These are phyloP conservation scores for Stagonosporopsis rhizophila DNA, from an alignment of 2,329 filamentous ascomycete genomes.

Conservation along the genomic window DNA sequence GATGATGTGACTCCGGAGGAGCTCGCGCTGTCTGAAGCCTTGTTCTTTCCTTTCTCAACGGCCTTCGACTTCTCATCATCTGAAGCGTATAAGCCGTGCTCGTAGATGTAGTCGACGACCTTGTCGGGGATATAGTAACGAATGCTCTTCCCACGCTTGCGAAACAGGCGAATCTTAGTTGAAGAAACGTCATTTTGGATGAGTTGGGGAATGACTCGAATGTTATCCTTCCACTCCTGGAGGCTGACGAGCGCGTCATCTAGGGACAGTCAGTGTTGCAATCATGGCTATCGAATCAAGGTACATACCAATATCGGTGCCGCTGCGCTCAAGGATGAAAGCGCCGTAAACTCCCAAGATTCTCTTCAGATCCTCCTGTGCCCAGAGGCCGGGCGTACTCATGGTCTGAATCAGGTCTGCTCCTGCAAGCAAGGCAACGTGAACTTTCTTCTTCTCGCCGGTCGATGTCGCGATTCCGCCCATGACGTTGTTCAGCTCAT, in stretches of 20 bases:
- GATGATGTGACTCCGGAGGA: slow-evolving; percentile 30
- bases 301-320: slow-evolving; percentile 73
- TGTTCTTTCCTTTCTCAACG: slow-evolving; percentile 41
- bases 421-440: slow-evolving; percentile 83
- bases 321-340: slow-evolving; percentile 86
- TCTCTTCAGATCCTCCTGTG: slow-evolving; percentile 81
- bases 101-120: slow-evolving; percentile 51
- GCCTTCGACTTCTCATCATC: slow-evolving; percentile 48
- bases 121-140: slow-evolving; percentile 52
- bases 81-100: slow-evolving; percentile 48
- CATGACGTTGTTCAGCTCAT: slow-evolving; percentile 83
- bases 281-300: background rate
- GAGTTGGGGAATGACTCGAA: slow-evolving; percentile 86
- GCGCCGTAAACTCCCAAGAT: slow-evolving; percentile 84
- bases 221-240: slow-evolving; percentile 82
- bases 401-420: slow-evolving; percentile 61
- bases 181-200: slow-evolving; percentile 87
- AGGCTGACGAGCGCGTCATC: slow-evolving; percentile 85
- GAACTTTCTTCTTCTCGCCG: slow-evolving; percentile 71
- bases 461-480: slow-evolving; percentile 75
- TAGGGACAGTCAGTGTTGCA: slow-evolving; percentile 23
- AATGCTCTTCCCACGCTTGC: slow-evolving; percentile 51
- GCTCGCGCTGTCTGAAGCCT: slow-evolving; percentile 28
- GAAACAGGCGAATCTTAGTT: slow-evolving; percentile 80
- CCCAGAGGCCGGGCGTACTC: slow-evolving; percentile 73